Evolutionary conservation across 106 monocot genomes (phyloP).

Genomic region (Apostasia ramifera): DNA sequence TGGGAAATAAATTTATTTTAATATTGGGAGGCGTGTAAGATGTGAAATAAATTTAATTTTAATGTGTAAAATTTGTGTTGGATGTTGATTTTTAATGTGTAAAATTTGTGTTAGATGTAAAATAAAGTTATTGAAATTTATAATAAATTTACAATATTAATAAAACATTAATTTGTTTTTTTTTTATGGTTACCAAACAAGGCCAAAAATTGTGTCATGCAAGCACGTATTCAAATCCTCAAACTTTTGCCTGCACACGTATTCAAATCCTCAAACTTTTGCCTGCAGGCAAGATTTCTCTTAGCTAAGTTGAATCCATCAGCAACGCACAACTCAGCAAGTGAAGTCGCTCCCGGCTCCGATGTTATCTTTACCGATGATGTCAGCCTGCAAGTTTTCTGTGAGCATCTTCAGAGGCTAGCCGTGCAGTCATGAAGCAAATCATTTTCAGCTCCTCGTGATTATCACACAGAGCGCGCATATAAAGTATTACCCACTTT

Average conservation of each 20-base stretch:
- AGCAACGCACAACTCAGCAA: slow-evolving; percentile 80
- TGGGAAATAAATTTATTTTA: no score
- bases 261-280: neutral
- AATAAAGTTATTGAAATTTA: no score
- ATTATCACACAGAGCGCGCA: no score
- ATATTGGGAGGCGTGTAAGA: no score
- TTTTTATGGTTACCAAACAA: neutral
- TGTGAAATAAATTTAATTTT: no score
- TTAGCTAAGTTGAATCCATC: slow-evolving; percentile 95
- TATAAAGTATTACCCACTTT: no score
- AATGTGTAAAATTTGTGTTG: no score
- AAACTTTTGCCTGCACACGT: slow-evolving; percentile 20
- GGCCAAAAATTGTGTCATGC: no score
- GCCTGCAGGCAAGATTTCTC: slow-evolving; percentile 90
- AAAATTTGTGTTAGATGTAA: no score
- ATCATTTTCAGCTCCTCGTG: neutral
- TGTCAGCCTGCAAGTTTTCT: slow-evolving; percentile 98
- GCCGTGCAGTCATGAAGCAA: slow-evolving; percentile 76
- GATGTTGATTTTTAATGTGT: no score
- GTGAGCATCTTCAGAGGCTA: slow-evolving; percentile 90
- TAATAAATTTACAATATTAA: no score
- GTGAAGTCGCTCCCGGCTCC: slow-evolving; percentile 78
- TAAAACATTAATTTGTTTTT: neutral
- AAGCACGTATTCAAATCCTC: no score
- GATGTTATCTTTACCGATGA: slow-evolving; percentile 97